These are phyloP conservation scores for Hymenoscyphus linearis DNA, from an alignment of 2,329 filamentous ascomycete species.

Conservation along the genomic window DNA sequence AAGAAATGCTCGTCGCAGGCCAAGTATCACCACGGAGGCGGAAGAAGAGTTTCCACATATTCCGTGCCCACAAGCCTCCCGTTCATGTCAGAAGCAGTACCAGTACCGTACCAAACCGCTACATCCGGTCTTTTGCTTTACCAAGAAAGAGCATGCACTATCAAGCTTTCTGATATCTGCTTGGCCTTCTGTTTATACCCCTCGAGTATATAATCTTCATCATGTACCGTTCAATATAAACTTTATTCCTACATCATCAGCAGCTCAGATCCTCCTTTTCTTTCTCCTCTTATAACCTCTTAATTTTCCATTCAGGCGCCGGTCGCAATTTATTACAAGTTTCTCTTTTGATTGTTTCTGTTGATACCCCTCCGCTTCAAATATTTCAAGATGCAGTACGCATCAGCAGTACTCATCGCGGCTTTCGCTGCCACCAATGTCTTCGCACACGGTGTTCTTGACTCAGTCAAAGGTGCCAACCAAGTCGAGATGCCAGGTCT, in stretches of 20 bases:
- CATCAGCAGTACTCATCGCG: constrained; percentile 38
- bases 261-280: constrained; percentile 23
- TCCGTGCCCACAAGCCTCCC: constrained; percentile 6
- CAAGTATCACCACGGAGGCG: constrained; percentile 17
- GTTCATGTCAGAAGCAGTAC: constrained; percentile 19
- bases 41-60: constrained; percentile 20
- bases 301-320: constrained; percentile 24
- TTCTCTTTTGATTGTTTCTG: constrained; percentile 12
- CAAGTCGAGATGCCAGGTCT: constrained; percentile 57
- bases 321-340: constrained; percentile 21
- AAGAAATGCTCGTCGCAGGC: constrained; percentile 13
- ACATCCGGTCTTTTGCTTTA: constrained; percentile 22
- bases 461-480: constrained; percentile 51
- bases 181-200: constrained; percentile 5
- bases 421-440: constrained; percentile 38
- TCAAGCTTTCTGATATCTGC: constrained; percentile 8
- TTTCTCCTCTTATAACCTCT: constrained; percentile 20
- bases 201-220: constrained; percentile 24
- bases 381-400: constrained; percentile 39
- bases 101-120: constrained; percentile 19
- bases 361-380: constrained; percentile 11
- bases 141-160: constrained; percentile 16
- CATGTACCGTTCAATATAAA: constrained; percentile 14
- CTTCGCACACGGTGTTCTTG: constrained; percentile 52
- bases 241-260: constrained; percentile 25